Base-by-base conservation (phyloP, 345 rosid species). In the Salix exigua region DNA sequence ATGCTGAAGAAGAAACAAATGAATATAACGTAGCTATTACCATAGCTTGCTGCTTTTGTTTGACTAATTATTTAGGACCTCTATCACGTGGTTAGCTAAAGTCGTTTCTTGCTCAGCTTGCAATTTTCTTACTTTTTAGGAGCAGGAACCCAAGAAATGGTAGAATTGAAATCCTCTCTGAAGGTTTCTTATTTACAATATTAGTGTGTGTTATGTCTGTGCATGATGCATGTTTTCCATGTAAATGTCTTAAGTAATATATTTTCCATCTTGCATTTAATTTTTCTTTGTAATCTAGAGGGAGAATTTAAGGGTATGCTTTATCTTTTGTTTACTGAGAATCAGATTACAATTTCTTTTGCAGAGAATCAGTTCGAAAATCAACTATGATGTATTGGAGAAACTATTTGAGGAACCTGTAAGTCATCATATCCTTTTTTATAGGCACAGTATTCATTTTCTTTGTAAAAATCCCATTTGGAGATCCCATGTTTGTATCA, bases 311-410 rank as follows among this genome's bases (percentile, higher is more conserved):
- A 23, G 37, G 13, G 16, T 9, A 8, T 17, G 17, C 14, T 71
- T 33, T 28, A 63, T 48, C 50, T 62, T 63, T 51, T 31, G 18
- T 14, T 71, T 50, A 16, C 64, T 50, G 65, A 33, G 31, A 14
- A 40, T 48, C 38, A 5, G 11, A 48, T 21, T 44, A 21, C 37
- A 55, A 62, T 62, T 73, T 75, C 28, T 77, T 78, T 44, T 79
- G 84, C 96, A 91, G 97, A 88, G 93, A 78, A 79, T 93, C 76
- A 80, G 92, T 75, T 86, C 88, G 31, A 83, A 88, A 78, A 87
- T 92, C 87, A 92, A 94, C 87, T 85, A 82, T 23, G 92, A 92
- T 30, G 88, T 80, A 14, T 75, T 91, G 87, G 89, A 86, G 70
- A 86, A 89, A 75, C 95, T 94, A 67, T 91, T 92, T 68, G 87